Percentiles rank a stretch among this genome's conserved stretches.
Evolutionary conservation across 345 rosid species (phyloP).

Genomic region (Moricandia moricandioides): DNA sequence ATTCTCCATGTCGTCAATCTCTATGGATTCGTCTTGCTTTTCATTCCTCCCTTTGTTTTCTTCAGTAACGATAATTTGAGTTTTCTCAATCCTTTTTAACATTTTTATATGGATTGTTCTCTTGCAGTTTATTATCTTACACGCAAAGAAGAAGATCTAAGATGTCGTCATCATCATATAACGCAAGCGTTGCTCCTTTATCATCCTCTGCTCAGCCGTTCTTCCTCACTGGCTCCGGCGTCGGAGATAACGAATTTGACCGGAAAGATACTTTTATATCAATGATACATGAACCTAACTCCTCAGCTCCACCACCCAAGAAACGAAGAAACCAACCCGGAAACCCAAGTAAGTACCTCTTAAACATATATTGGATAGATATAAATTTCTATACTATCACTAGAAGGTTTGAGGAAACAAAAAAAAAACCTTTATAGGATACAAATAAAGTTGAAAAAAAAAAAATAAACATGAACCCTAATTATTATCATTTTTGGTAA

Average conservation of each 20-base stretch:
- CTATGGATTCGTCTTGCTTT: conserved; percentile 38
- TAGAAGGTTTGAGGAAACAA: neutral
- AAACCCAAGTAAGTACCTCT: conserved; percentile 68
- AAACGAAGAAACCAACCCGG: conserved; percentile 81
- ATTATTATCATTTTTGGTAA: neutral
- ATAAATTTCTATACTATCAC: neutral
- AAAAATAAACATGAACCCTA: conserved; percentile 17
- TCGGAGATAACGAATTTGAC: conserved; percentile 41
- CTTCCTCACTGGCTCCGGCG: conserved; percentile 33
- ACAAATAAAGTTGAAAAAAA: neutral
- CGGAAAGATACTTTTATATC: conserved; percentile 47
- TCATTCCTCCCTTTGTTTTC: conserved; percentile 36
- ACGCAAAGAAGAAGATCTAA: conserved; percentile 36
- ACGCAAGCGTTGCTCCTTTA: conserved; percentile 32
- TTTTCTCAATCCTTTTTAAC: neutral
- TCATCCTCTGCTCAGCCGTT: conserved; percentile 36
- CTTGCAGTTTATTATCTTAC: conserved; percentile 29
- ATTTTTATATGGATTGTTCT: neutral
- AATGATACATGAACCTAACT: conserved; percentile 42
- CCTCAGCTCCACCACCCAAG: conserved; percentile 56
- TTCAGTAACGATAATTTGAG: conserved; percentile 16
- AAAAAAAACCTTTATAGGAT: neutral
- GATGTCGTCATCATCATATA: conserved; percentile 49
- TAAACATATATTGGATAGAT: neutral
- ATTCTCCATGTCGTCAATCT: conserved; percentile 37